Conservation (phyloP, 1,139 yeast species). For the Saccharomyces hybrid region DNA sequence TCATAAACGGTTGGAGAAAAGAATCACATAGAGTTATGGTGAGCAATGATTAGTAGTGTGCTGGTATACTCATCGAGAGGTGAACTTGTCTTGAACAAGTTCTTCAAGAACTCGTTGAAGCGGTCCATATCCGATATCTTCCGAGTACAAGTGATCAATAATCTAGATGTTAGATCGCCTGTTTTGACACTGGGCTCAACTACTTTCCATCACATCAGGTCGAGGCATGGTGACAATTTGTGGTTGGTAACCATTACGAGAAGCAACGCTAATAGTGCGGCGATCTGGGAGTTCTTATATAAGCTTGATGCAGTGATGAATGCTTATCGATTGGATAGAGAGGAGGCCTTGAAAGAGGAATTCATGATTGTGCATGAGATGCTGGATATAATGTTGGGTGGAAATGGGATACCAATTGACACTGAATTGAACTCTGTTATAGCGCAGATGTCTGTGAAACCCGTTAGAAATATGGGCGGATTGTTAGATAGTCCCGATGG, state of each 20-base stretch:
- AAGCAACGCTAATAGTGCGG: conserved; percentile 78
- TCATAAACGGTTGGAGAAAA: background rate
- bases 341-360: conserved; percentile 42
- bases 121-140: conserved; percentile 81
- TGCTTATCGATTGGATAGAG: conserved; percentile 22
- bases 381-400: conserved; percentile 60
- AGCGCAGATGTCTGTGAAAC: conserved; percentile 22
- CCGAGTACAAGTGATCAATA: conserved; percentile 78
- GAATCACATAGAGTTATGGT: conserved; percentile 13
- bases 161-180: conserved; percentile 61
- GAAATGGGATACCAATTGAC: conserved; percentile 75
- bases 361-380: conserved; percentile 67
- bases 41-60: conserved; percentile 66
- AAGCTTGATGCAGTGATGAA: conserved; percentile 36
- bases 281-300: conserved; percentile 71
- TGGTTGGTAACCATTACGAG: conserved; percentile 87
- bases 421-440: conserved; percentile 49
- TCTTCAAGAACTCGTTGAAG: conserved; percentile 63
- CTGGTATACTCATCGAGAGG: conserved; percentile 75
- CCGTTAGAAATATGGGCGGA: conserved; percentile 10
- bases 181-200: conserved; percentile 88
- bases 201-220: conserved; percentile 72
- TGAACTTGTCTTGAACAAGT: conserved; percentile 72
- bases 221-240: conserved; percentile 41
- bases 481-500: background rate